Percentiles rank a stretch among this genome's conserved stretches.
Conservation (phyloP, 2,329 filamentous ascomycete genomes). For the Talaromyces marneffei region DNA sequence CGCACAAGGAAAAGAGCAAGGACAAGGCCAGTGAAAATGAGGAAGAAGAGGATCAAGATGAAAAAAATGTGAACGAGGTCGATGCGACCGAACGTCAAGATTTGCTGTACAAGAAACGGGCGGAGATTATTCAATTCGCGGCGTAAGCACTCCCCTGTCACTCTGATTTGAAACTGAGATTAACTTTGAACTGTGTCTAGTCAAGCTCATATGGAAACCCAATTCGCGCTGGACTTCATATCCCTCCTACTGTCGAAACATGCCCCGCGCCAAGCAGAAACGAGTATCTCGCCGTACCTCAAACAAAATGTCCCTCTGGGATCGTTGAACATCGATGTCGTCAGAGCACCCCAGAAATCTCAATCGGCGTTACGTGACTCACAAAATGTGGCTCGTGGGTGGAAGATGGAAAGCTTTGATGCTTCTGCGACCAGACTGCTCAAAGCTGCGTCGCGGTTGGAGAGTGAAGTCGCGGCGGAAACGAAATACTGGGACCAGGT, state of each 20-base stretch:
- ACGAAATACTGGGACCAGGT: conserved; percentile 86
- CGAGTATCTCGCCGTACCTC: conserved; percentile 64
- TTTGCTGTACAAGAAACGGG: conserved; percentile 39
- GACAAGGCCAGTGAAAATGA: conserved; percentile 43
- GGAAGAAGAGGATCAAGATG: conserved; percentile 40
- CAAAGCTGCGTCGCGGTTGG: conserved; percentile 64
- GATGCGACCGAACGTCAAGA: conserved; percentile 36
- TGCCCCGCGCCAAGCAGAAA: conserved; percentile 61
- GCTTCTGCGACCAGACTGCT: conserved; percentile 68
- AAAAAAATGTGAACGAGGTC: conserved; percentile 27
- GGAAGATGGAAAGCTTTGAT: conserved; percentile 72
- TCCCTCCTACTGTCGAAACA: conserved; percentile 81
- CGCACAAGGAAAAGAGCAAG: conserved; percentile 41
- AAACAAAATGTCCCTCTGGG: conserved; percentile 68
- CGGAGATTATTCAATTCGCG: conserved; percentile 42
- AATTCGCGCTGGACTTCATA: conserved; percentile 72
- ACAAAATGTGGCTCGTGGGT: conserved; percentile 56
- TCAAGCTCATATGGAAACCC: conserved; percentile 43
- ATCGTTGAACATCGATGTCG: conserved; percentile 63
- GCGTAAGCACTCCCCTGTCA: conserved; percentile 23
- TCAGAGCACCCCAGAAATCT: conserved; percentile 56
- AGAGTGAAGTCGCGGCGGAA: conserved; percentile 72
- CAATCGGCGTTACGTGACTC: conserved; percentile 51
- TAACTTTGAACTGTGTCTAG: conserved; percentile 23
- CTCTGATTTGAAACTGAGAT: neutral